Evolutionary conservation across 139 green algal species (phyloP).

Genomic region (Tetraselmis striata): DNA sequence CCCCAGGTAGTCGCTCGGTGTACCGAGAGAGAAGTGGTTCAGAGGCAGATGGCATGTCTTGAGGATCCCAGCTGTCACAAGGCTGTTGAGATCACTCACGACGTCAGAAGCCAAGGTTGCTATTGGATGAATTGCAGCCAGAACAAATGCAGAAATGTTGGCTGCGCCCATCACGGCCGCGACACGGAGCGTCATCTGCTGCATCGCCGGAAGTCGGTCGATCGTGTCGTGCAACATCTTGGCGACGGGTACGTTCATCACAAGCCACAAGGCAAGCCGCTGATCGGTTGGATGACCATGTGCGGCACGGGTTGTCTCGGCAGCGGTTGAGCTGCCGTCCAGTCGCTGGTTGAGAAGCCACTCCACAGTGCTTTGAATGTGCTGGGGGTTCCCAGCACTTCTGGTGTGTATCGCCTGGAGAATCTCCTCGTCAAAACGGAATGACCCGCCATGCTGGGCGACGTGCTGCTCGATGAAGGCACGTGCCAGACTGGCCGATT

Average conservation of each 20-base stretch:
- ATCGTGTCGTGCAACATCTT: neutral
- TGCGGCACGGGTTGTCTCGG: too few relatives aligned
- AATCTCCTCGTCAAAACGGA: too few relatives aligned
- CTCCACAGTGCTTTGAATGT: neutral
- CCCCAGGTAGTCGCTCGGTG: neutral
- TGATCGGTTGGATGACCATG: too few relatives aligned
- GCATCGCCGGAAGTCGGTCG: neutral
- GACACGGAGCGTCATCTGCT: neutral
- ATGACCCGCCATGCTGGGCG: too few relatives aligned
- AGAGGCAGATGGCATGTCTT: neutral
- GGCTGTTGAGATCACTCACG: neutral
- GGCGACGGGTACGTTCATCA: neutral
- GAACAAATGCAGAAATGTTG: neutral
- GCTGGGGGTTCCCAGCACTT: neutral
- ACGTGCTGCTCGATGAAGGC: too few relatives aligned
- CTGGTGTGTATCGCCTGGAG: neutral
- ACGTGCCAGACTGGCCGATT: too few relatives aligned
- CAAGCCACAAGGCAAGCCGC: neutral
- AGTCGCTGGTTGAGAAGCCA: neutral
- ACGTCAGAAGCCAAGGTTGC: neutral
- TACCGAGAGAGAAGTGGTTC: neutral
- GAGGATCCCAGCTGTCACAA: neutral
- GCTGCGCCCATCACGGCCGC: neutral
- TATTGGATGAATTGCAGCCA: neutral
- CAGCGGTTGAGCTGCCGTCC: neutral